Base-by-base conservation (phyloP, 2,329 filamentous ascomycete genomes). In the Fusarium bulbicola region DNA sequence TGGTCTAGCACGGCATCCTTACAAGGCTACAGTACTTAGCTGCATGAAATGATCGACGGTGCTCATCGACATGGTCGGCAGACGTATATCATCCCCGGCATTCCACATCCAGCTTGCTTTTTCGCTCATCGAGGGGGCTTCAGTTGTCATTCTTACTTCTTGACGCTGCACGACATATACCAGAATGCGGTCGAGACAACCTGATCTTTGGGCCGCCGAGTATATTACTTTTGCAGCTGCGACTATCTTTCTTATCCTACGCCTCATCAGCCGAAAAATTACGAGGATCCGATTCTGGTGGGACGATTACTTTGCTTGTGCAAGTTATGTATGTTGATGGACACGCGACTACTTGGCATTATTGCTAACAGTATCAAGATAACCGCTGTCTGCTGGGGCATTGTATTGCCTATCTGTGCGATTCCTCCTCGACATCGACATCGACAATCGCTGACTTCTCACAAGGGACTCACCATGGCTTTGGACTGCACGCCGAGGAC, bases 281-380 rank as follows among this genome's bases (percentile, higher is more conserved):
- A 77, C 73, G 0, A 53, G 59, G 32, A 36, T 66, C 11, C 21
- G 34, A 1, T 42, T 77, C 13, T 77, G 76, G 74, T 77, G 76
- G 76, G 76, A 77, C 26, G 76, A 77, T 9, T 75, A 59, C 32
- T 68, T 74, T 54, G 74, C 76, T 3, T 54, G 74, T 12, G 32
- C 40, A 16, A 70, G 68, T 39, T 77, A 77, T 57, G 76, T 77
- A 68, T 1, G 42, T 36, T n/a, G 1, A 15, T 40, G 4, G 3
- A 5, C 12, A 30, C 14, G 3, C 12, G 9, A 28, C 11, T 18
- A 7, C 2, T 12, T 7, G 20, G 10, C 1, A 15, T 5, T 6
- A 21, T 32, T 7, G 7, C 16, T 75, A 37, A 76, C 42, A 16
- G 20, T 5, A 11, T 9, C 14, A 26, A 76, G 74, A 8, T 7